phyloP scores from a whole-genome alignment of 2,329 filamentous ascomycete genomes.

The Cladophialophora psammophila region DNA sequence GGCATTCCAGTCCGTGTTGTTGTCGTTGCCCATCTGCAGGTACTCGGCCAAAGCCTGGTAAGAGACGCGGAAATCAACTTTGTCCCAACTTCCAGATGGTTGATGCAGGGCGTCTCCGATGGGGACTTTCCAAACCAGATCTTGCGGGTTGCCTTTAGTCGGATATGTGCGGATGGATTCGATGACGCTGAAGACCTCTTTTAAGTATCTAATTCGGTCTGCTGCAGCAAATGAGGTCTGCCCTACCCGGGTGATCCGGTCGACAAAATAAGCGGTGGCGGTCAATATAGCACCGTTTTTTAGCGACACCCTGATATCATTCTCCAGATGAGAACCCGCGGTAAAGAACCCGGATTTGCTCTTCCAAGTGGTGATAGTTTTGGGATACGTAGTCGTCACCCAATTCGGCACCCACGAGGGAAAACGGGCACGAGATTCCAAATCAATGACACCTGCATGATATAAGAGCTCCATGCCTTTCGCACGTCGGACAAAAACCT shows the following conservation, averaged over 20 bases:
- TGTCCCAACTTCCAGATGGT: neutral
- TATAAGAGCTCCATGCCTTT: neutral
- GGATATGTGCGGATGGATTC: neutral
- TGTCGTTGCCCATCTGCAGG: slow-evolving; percentile 3
- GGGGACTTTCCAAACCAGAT: neutral
- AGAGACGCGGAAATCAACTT: slow-evolving; percentile 2
- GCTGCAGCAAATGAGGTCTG: neutral
- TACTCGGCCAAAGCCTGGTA: neutral
- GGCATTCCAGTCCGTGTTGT: neutral
- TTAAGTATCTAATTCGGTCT: neutral
- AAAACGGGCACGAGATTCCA: neutral
- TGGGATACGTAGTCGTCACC: slow-evolving; percentile 1
- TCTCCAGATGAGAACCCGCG: neutral
- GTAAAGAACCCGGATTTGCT: neutral
- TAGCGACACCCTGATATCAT: neutral
- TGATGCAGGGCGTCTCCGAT: neutral
- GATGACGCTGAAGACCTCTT: neutral
- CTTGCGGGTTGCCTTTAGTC: neutral
- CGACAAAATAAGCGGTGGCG: neutral
- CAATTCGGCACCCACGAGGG: slow-evolving; percentile 4
- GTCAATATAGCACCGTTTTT: neutral
- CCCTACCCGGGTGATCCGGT: neutral
- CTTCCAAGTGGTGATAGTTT: neutral
- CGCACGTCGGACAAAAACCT: neutral
- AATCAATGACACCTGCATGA: neutral